These are phyloP conservation scores for Crithidia thermophila DNA, from an alignment of 208 protist genomes.

Conservation along the genomic window DNA sequence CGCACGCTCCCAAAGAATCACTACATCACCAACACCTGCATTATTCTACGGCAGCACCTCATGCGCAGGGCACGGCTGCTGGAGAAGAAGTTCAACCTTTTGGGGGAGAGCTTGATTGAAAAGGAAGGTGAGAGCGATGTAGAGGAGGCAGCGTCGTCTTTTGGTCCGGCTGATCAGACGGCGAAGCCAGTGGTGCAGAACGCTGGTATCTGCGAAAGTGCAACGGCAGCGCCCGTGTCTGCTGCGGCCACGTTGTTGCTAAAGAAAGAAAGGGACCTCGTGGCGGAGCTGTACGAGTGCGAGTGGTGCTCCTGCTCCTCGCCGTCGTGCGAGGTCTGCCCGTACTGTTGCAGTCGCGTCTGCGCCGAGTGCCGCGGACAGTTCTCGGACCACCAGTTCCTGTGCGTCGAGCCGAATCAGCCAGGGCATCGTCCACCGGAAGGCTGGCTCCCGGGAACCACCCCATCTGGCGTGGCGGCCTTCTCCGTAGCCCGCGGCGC, in stretches of 20 bases:
- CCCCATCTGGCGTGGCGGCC: background rate
- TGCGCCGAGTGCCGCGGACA: conserved; percentile 44
- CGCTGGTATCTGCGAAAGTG: no score
- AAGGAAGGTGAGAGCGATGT: background rate
- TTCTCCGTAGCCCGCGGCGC: background rate
- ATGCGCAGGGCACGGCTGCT: conserved; percentile 15
- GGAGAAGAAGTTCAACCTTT: conserved; percentile 5
- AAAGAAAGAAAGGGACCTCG: conserved; percentile 17
- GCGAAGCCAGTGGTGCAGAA: no score
- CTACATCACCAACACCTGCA: conserved; percentile 38
- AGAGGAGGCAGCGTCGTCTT: background rate
- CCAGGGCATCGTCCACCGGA: background rate
- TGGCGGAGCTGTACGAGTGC: conserved; percentile 35
- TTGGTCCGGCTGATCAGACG: no score
- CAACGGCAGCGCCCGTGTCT: background rate
- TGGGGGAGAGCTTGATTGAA: background rate
- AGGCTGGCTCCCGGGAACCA: conserved; percentile 5
- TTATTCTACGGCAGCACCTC: conserved; percentile 24
- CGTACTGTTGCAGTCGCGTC: conserved; percentile 43
- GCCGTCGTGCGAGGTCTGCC: conserved; percentile 34
- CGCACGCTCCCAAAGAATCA: conserved; percentile 50
- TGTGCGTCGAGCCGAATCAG: conserved; percentile 32
- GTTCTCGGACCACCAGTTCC: conserved; percentile 50
- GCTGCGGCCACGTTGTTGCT: background rate
- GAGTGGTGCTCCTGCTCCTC: conserved; percentile 51